Conservation (phyloP, 306 rosid genomes). For the Sphenostylis stenocarpa region DNA sequence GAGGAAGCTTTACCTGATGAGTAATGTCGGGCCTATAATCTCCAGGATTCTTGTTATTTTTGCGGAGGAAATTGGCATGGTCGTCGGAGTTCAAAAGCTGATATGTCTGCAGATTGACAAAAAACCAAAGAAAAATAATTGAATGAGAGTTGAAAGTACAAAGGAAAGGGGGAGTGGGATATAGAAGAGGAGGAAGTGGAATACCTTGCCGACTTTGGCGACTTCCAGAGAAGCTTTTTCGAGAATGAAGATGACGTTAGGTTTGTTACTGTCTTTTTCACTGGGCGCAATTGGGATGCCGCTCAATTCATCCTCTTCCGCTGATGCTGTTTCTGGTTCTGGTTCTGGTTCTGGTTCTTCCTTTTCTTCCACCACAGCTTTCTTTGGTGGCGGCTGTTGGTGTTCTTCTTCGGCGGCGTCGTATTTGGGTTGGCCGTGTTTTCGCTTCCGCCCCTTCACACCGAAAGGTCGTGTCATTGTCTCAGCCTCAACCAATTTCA, state of each 20-base stretch:
- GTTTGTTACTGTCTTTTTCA: slow-evolving; percentile 14
- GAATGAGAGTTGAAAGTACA: not conserved
- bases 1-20: slow-evolving; percentile 61
- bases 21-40: slow-evolving; percentile 82
- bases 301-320: not conserved
- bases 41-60: slow-evolving; percentile 65
- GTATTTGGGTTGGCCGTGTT: not conserved
- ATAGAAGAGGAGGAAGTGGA: not conserved
- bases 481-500: not conserved
- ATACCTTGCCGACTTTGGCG: slow-evolving; percentile 91
- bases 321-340: not conserved
- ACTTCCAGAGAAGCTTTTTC: slow-evolving; percentile 86
- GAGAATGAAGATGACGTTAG: slow-evolving; percentile 67
- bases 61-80: slow-evolving; percentile 65
- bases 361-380: not conserved
- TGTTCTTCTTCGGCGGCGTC: slow-evolving; percentile 22
- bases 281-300: slow-evolving; percentile 30
- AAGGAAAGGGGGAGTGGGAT: not conserved
- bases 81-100: slow-evolving; percentile 87
- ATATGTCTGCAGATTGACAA: slow-evolving; percentile 44
- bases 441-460: slow-evolving; percentile 32
- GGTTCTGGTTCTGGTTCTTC: not conserved
- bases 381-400: not conserved
- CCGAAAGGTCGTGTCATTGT: slow-evolving; percentile 29
- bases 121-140: not conserved